These are phyloP conservation scores for Candida stauntonica DNA, from an alignment of 805 yeast species.

Conservation along the genomic window DNA sequence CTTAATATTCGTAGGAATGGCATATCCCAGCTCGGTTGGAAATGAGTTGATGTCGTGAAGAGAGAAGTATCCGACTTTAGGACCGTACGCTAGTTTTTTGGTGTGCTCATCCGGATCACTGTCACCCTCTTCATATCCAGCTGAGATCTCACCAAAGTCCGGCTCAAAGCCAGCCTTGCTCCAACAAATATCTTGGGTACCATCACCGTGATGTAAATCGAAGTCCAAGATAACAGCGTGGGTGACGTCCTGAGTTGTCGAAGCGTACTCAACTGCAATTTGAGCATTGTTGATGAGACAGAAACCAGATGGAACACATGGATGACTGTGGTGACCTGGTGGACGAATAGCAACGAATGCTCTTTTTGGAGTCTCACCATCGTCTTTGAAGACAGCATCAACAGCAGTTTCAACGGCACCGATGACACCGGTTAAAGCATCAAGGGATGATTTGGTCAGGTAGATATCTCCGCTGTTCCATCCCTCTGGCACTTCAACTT, in stretches of 20 bases:
- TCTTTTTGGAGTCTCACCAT: constrained; percentile 32
- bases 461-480: constrained; percentile 88
- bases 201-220: constrained; percentile 88
- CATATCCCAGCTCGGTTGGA: constrained; percentile 78
- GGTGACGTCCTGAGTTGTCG: constrained; percentile 54
- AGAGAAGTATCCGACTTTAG: constrained; percentile 77
- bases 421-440: constrained; percentile 71
- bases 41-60: constrained; percentile 82
- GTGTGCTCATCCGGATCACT: constrained; percentile 39
- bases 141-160: constrained; percentile 37
- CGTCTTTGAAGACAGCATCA: constrained; percentile 43
- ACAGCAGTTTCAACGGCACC: constrained; percentile 73
- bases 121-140: constrained; percentile 22
- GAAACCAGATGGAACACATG: constrained; percentile 80
- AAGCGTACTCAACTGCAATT: constrained; percentile 75
- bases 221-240: constrained; percentile 81
- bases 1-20: constrained; percentile 62
- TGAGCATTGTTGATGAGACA: constrained; percentile 80
- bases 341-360: constrained; percentile 73
- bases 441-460: constrained; percentile 56
- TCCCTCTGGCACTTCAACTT: constrained; percentile 70
- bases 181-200: constrained; percentile 85
- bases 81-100: constrained; percentile 35
- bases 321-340: constrained; percentile 86
- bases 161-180: constrained; percentile 61